phyloP scores from a whole-genome alignment of 305 asterid genomes.

The Nicotiana rustica region DNA sequence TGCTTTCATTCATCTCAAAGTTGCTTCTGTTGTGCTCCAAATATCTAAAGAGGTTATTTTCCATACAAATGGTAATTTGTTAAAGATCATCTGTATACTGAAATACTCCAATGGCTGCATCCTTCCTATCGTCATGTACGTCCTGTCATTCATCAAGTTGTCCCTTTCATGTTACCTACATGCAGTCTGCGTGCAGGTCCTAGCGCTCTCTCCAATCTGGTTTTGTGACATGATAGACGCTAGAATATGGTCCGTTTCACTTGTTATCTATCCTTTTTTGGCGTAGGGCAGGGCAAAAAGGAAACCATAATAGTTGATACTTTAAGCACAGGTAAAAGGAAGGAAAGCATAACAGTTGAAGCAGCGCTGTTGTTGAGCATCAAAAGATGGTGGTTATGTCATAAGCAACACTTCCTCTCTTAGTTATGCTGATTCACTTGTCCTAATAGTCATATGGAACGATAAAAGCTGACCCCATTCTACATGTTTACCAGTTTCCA shows the following conservation, averaged over 20 bases:
- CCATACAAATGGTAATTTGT: neutral
- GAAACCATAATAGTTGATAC: neutral
- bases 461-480: neutral
- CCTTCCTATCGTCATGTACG: neutral
- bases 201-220: neutral
- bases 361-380: neutral
- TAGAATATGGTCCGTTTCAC: neutral
- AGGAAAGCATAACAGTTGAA: neutral
- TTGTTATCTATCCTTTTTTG: neutral
- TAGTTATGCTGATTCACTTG: neutral
- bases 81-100: neutral
- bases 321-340: neutral
- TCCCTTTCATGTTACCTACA: too few relatives aligned
- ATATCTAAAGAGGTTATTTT: neutral
- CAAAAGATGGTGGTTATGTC: neutral
- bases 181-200: neutral
- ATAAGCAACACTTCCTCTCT: neutral
- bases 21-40: neutral
- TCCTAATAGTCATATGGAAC: neutral
- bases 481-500: too few relatives aligned
- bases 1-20: neutral
- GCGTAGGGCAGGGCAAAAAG: neutral
- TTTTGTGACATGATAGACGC: neutral
- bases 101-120: neutral
- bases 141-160: neutral